Base-by-base conservation (phyloP, 805 yeast genomes). In the Candida xyloterini region DNA sequence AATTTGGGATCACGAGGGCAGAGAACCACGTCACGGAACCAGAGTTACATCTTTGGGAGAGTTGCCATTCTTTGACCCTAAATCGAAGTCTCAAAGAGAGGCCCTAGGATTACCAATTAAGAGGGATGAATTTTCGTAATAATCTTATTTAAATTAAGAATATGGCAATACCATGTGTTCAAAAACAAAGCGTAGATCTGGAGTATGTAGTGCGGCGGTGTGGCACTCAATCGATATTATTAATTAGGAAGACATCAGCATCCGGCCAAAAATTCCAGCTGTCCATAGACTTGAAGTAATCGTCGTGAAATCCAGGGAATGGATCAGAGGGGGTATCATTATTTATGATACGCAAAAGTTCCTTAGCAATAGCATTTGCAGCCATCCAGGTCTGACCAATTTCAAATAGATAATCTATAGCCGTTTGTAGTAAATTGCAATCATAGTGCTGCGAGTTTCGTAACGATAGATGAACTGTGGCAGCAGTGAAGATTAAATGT, bases 11-110 rank as follows among this genome's bases (percentile, higher is more conserved):
- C 69, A 71, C 35, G 57, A 53, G 32, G 69, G 69, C 6, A 55
- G 21, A 28, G 68, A 65, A 31, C 59, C 69, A 13, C 63, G 78
- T 60, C 81, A 75, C 46, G 81, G 76, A 26, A 70, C 74, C 9
- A 71, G 82, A 50, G 75, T 71, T 23, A 72, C 76, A 1, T 57
- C 79, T 1, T 65, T 77, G 44, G 82, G 78, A 15, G 81, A 77
- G 46, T 53, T 60, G 34, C 82, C 82, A 2, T 67, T 39, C 59
- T 76, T 68, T 52, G 79, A 75, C 48, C 67, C 69, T 20, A 53
- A 62, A 4, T 71, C 78, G 3, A 71, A 70, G 52, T 69, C 77
- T 25, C 79, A 74, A 52, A 71, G 81, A 59, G 73, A 74, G 53
- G 67, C 77, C 9, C 59, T 74, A 43, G 78, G 78, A 3, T 46